Evolutionary conservation across 2,329 filamentous ascomycete species (phyloP).

Genomic region (Orbilia oligospora): DNA sequence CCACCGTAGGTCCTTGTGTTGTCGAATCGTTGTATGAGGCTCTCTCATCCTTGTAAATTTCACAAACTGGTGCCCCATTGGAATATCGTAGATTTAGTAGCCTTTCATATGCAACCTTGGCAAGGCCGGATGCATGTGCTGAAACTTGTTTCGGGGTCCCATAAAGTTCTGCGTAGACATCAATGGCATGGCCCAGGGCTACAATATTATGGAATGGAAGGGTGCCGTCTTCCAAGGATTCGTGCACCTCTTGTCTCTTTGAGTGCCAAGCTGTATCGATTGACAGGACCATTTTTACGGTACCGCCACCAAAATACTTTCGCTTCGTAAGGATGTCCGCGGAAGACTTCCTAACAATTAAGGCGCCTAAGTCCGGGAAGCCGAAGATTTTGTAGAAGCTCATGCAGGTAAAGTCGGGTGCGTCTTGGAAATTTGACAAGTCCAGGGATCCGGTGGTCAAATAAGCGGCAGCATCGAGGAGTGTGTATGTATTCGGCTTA

Average conservation of each 20-base stretch:
- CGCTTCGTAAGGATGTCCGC: slow-evolving; percentile 72
- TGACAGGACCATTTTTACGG: slow-evolving; percentile 74
- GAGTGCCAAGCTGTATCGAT: slow-evolving; percentile 71
- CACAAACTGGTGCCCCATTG: slow-evolving; percentile 71
- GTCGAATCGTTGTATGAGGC: slow-evolving; percentile 70
- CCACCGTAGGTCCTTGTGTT: slow-evolving; percentile 75
- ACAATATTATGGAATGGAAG: slow-evolving; percentile 77
- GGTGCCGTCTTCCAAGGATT: slow-evolving; percentile 77
- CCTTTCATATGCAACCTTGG: slow-evolving; percentile 70
- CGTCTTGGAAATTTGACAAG: slow-evolving; percentile 70
- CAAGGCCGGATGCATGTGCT: slow-evolving; percentile 73
- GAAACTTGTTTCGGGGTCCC: slow-evolving; percentile 70
- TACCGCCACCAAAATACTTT: slow-evolving; percentile 79
- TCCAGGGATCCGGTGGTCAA: slow-evolving; percentile 75
- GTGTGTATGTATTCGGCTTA: slow-evolving; percentile 66
- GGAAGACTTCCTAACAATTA: slow-evolving; percentile 73
- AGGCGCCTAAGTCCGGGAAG: slow-evolving; percentile 75
- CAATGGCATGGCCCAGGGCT: slow-evolving; percentile 74
- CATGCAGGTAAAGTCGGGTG: slow-evolving; percentile 75
- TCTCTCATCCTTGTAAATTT: slow-evolving; percentile 71
- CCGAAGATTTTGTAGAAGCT: slow-evolving; percentile 79
- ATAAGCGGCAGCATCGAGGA: slow-evolving; percentile 76
- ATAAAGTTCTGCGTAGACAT: slow-evolving; percentile 73
- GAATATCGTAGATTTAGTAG: slow-evolving; percentile 71
- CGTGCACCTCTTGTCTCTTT: slow-evolving; percentile 71